Conservation (phyloP, 306 rosid species). For the Alnus rubra region DNA sequence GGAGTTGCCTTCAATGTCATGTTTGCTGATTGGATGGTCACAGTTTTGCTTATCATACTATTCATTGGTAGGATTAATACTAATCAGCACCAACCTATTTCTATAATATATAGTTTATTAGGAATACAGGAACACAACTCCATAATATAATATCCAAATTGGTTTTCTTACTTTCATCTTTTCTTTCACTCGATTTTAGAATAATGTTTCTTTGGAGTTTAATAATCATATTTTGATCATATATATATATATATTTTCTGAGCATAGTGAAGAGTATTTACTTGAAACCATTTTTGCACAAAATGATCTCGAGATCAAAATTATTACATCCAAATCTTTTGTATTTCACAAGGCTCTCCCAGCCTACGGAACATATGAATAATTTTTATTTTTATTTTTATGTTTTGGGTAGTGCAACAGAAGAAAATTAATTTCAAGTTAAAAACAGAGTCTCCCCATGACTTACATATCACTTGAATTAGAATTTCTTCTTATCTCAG, state of each 20-base stretch:
- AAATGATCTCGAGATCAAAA: not conserved
- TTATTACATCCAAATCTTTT: not conserved
- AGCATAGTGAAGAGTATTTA: not conserved
- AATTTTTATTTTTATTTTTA: not conserved
- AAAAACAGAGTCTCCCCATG: not conserved
- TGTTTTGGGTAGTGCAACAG: not conserved
- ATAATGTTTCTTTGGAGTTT: not conserved
- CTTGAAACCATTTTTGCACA: not conserved
- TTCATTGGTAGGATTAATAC: constrained; percentile 50
- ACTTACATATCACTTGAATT: not conserved
- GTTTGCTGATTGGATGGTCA: constrained; percentile 88
- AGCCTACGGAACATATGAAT: not conserved
- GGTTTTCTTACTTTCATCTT: not conserved
- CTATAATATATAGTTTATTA: no score
- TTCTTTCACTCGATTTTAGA: no score
- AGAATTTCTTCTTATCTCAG: not conserved
- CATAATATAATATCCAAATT: not conserved
- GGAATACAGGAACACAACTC: not conserved
- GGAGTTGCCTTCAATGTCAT: constrained; percentile 81
- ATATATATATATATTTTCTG: no score
- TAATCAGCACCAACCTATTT: not conserved
- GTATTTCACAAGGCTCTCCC: not conserved
- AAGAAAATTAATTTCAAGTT: not conserved
- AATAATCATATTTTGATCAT: not conserved
- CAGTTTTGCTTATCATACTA: constrained; percentile 67